Evolutionary conservation across 495 filamentous ascomycete species (phyloP).

Genomic region (Stereocaulon alpinum): DNA sequence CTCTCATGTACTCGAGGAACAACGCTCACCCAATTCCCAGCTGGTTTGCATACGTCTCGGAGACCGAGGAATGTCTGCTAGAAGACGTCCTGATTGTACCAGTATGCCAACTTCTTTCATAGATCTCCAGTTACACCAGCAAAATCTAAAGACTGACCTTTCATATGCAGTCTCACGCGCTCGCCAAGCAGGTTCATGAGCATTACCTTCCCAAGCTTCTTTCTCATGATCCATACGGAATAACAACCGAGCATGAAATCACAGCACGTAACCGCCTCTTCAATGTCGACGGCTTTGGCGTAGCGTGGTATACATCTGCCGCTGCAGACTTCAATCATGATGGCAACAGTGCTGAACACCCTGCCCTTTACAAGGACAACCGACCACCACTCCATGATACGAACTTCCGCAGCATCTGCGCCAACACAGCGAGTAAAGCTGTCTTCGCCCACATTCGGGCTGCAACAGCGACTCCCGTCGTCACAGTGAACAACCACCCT

Average conservation of each 20-base stretch:
- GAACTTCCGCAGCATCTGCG: conserved; percentile 36
- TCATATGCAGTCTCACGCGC: conserved; percentile 25
- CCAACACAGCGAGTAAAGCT: conserved; percentile 32
- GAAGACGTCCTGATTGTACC: conserved; percentile 27
- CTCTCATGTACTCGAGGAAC: too few relatives aligned
- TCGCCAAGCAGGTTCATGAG: conserved; percentile 37
- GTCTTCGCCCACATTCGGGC: conserved; percentile 40
- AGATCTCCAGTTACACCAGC: neutral
- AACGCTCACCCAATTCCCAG: neutral
- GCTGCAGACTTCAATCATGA: conserved; percentile 7
- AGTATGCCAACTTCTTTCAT: neutral
- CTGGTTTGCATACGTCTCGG: conserved; percentile 22
- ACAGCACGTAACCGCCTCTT: conserved; percentile 33
- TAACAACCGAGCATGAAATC: conserved; percentile 28
- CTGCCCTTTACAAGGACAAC: conserved; percentile 38
- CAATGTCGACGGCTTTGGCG: conserved; percentile 37
- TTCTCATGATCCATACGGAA: conserved; percentile 28
- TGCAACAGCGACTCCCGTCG: conserved; percentile 26
- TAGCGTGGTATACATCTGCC: conserved; percentile 4
- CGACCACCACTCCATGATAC: conserved; percentile 38
- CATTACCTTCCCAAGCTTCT: conserved; percentile 41
- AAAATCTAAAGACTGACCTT: neutral
- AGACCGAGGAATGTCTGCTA: conserved; percentile 24
- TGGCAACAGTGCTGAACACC: conserved; percentile 20
- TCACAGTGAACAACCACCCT: conserved; percentile 38